Base-by-base conservation (phyloP, 495 filamentous ascomycete genomes). In the Ramalina peruviana region DNA sequence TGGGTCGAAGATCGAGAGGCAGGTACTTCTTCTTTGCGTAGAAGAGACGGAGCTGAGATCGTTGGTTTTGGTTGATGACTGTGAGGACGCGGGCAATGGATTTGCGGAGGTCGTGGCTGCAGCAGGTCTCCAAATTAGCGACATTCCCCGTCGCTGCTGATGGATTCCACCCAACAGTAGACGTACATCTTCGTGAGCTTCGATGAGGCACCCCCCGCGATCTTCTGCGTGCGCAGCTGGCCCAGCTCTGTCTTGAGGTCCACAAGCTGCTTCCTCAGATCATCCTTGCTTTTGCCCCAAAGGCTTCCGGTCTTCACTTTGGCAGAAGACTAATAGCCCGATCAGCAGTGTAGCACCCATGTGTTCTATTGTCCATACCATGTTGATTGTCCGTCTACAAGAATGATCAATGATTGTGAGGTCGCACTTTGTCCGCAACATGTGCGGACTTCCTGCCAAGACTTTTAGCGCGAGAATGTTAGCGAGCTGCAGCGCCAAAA, bases 11-110 rank as follows among this genome's bases (percentile, higher is more conserved):
- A 69, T 97, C 92, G 61, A 97, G 86, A 50, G 88, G 89, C 38
- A 88, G 73, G 79, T 94, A 96, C 76, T 96, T 97, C 85, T 96
- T 97, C 79, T 80, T 81, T 79, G 94, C 92, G 80, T 99, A 99
- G 83, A 96, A 97, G 58, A 99, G 73, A 64, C 92, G 90, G 61
- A 99, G 85, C 73, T 97, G 92, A 49, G 87, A 76, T 64, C 92
- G 82, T 78, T 97, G 93, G 79, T 90, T 97, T 70, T 85, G 81
- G 80, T 97, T 97, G 82, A 97, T 94, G 76, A 97, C 80, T 67
- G 92, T 99, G 58, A 97, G 80, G 72, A 95, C 85, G 60, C 88
- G 88, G 67, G 92, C 93, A 69, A 99, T 94, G 51, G 87, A 90
- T 82, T 99, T 99, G 76, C 92, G 89, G 70, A 99, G 78, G 73